Percentiles rank a stretch among this genome's conserved stretches.
These are phyloP conservation scores for Paramecium sonneborni DNA, from an alignment of 73 alveolate genomes.

Conservation along the genomic window DNA sequence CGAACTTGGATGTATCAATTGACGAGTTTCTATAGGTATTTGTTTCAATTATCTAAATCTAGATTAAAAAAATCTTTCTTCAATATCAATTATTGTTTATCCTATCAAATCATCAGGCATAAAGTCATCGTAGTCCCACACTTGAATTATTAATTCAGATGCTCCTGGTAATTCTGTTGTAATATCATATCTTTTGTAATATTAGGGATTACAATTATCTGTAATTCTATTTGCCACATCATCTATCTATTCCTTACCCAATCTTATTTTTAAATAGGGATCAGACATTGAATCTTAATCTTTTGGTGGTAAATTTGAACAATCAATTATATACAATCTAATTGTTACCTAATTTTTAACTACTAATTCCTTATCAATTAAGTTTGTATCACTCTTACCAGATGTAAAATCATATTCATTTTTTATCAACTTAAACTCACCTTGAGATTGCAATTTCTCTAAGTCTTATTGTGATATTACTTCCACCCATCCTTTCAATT, in stretches of 20 bases:
- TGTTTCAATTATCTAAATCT: constrained; percentile 90
- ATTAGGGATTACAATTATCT: constrained; percentile 90
- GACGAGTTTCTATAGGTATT: constrained; percentile 95
- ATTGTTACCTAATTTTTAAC: constrained; percentile 74
- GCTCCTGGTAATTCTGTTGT: constrained; percentile 95
- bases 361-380: constrained; percentile 70
- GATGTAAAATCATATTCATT: constrained; percentile 35
- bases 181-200: constrained; percentile 87
- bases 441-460: background rate
- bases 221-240: constrained; percentile 54
- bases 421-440: background rate
- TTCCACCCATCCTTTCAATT: constrained; percentile 61
- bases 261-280: constrained; percentile 91
- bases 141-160: constrained; percentile 83
- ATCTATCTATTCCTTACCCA: constrained; percentile 81
- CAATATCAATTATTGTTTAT: constrained; percentile 91
- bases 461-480: constrained; percentile 61
- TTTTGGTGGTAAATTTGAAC: constrained; percentile 89
- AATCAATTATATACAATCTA: constrained; percentile 85
- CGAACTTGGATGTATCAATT: constrained; percentile 86
- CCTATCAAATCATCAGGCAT: constrained; percentile 96
- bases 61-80: constrained; percentile 94
- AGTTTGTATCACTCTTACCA: constrained; percentile 13
- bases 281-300: constrained; percentile 92
- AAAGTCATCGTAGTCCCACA: constrained; percentile 95